Conservation (phyloP, 176 grass and related monocot species). For the Triticum dicoccoides region DNA sequence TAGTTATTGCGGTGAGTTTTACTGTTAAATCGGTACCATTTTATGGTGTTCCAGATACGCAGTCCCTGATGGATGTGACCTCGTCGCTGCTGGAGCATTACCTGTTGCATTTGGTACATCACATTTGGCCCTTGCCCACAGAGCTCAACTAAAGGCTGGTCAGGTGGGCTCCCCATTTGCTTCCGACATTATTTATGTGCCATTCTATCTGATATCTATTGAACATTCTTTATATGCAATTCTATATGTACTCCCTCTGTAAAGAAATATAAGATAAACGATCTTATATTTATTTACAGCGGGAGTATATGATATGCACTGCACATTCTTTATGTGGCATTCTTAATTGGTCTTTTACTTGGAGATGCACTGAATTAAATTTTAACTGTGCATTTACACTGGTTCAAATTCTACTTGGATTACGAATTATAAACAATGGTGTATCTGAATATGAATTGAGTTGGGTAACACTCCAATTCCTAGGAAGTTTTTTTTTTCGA, state of each 20-base stretch:
- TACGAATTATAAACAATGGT: no score
- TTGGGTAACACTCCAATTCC: no score
- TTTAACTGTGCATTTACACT: background rate
- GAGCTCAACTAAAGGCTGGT: conserved; percentile 80
- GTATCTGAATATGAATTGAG: no score
- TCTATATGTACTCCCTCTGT: background rate
- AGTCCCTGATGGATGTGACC: conserved; percentile 87
- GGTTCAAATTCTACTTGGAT: no score
- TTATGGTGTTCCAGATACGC: conserved; percentile 49
- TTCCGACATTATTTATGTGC: background rate
- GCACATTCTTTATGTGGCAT: background rate
- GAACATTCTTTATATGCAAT: background rate
- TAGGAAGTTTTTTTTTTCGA: no score
- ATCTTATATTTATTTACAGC: no score
- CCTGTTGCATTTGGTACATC: conserved; percentile 93
- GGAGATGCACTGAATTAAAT: background rate
- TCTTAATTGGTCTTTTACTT: background rate
- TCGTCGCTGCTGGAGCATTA: conserved; percentile 79
- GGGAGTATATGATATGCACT: background rate
- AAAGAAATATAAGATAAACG: no score
- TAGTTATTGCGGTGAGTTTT: background rate
- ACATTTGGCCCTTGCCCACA: conserved; percentile 80
- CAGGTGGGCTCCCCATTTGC: conserved; percentile 44
- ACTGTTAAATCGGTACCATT: background rate
- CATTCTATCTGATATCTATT: background rate